Evolutionary conservation across 2,329 filamentous ascomycete genomes (phyloP), one percentile per base, ranked within the genome.

Genomic region (Neopestalotiopsis clavispora): DNA sequence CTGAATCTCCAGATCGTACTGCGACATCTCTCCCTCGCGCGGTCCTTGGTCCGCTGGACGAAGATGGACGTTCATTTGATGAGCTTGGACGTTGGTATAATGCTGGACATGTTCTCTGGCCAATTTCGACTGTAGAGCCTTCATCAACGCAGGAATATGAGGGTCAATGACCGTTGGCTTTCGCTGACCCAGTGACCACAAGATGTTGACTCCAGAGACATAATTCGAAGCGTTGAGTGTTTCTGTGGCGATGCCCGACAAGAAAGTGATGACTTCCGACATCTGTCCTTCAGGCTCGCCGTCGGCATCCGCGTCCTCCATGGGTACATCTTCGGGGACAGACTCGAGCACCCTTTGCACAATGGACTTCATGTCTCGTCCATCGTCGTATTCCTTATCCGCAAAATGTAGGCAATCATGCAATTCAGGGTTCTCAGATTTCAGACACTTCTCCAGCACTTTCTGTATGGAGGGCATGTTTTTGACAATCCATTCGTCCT

Each of bases 101-200:
- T 90, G 92, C 79, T 84, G 94, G 79, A 99, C 92, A 80, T 99
- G 96, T 72, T 99, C 96, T 74, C 96, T 92, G 0, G 95, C 95
- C 73, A 99, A 88, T 81, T 98, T 98, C 64, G 90, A 89, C 74
- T 97, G 95, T 74, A 99, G 87, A 0, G 94, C 94, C 80, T 97
- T 98, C 92, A 99, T 97, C 58, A 99, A 85, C 34, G 92, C 90
- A 3, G 88, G 85, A 67, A 98, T 94, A 76, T 99, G 96, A 69
- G 93, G 88, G 78, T 99, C 96, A 71, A 99, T 94, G 72, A 96
- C 91, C 14, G 92, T 90, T 1, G 95, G 93, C 75, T 93, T 95
- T 69, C 93, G 91, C 74, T 93, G 90, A 4, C 94, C 94, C 23
- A 99, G 83, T 17, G 94, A 96, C 95, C 95, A 98, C 17, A 99